Conservation (phyloP, 1,284 basidiomycete genomes). For the Malassezia nana region DNA sequence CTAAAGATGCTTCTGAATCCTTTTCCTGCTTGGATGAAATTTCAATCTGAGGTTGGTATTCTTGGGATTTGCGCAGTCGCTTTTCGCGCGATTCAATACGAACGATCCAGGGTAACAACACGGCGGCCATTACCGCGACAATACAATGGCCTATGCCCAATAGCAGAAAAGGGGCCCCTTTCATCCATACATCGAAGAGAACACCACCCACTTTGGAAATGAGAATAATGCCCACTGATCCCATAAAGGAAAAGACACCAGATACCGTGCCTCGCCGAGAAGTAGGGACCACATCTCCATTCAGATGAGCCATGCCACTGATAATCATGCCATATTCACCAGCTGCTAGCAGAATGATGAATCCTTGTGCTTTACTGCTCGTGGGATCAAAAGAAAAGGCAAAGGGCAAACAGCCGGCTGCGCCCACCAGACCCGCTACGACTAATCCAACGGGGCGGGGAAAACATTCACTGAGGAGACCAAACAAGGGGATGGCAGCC, state of each 20-base stretch:
- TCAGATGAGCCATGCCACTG: neutral
- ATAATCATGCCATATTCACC: neutral
- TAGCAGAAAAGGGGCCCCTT: neutral
- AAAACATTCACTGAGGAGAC: neutral
- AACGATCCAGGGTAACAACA: neutral
- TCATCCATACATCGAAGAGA: neutral
- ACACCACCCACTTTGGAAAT: neutral
- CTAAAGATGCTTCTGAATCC: too few species aligned
- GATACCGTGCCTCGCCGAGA: neutral
- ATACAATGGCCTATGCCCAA: neutral
- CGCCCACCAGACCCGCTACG: neutral
- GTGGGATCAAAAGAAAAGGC: neutral
- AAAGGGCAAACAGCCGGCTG: neutral
- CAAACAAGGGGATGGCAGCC: neutral
- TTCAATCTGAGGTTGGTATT: too few species aligned
- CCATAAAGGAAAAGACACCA: neutral
- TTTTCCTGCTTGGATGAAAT: too few species aligned
- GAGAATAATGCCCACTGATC: neutral
- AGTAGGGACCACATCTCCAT: neutral
- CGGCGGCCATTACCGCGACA: neutral
- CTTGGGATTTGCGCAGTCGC: too few species aligned
- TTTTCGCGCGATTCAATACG: too few species aligned
- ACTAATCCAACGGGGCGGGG: neutral
- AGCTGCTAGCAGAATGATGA: neutral
- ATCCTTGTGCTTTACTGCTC: neutral